phyloP scores from a whole-genome alignment of 441 rosid genomes.

The Melastoma candidum region DNA sequence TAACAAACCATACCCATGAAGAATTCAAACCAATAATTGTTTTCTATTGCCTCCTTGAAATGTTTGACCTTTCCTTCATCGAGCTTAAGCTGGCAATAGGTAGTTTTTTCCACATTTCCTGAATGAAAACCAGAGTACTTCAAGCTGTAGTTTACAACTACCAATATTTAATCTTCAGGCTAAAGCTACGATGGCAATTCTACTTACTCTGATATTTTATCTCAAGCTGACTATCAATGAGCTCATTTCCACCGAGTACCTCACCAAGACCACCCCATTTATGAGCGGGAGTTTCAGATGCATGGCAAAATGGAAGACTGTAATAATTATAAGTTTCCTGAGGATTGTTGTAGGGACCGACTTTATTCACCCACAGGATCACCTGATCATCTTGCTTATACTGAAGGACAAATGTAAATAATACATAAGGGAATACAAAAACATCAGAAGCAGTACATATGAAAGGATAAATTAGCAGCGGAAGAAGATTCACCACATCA shows the following conservation, averaged over 20 bases:
- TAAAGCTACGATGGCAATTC: not conserved
- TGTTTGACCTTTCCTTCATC: constrained; percentile 62
- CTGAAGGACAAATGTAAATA: constrained; percentile 29
- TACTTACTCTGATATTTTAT: constrained; percentile 79
- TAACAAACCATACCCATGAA: constrained; percentile 68
- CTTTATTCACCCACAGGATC: constrained; percentile 97
- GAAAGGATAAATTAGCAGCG: too few relatives aligned
- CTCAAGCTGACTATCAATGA: constrained; percentile 82
- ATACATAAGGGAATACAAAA: too few relatives aligned
- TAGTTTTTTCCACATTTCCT: constrained; percentile 59
- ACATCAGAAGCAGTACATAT: too few relatives aligned
- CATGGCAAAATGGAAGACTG: constrained; percentile 95
- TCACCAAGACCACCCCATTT: constrained; percentile 99
- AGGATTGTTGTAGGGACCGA: constrained; percentile 99
- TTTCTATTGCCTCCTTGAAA: constrained; percentile 85
- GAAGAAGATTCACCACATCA: too few relatives aligned
- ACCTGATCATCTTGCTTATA: constrained; percentile 73
- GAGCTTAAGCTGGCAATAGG: constrained; percentile 63
- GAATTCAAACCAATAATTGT: constrained; percentile 91
- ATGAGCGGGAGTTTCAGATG: constrained; percentile 51
- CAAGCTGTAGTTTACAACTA: not conserved
- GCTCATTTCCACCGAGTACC: constrained; percentile 99
- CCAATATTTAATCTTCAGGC: too few relatives aligned
- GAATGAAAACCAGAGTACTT: constrained; percentile 6
- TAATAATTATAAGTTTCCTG: constrained; percentile 99